Evolutionary conservation across 1,284 basidiomycete genomes (phyloP), one percentile per base, ranked within the genome.

Genomic region (Cryptococcus sp.): DNA sequence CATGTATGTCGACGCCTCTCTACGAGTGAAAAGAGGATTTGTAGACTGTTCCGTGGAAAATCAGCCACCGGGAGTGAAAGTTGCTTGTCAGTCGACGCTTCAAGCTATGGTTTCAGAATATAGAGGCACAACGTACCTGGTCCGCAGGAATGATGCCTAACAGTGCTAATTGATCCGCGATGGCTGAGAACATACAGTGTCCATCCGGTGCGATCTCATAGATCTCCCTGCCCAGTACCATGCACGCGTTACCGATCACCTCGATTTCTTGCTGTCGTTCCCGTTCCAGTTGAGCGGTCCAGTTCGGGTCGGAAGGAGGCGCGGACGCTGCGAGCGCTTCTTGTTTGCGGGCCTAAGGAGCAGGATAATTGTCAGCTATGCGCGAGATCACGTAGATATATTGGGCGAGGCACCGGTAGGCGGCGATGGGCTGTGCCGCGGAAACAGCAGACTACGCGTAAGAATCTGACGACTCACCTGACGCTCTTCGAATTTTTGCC

Each of bases 151-250:
- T 57, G 22, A 78, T n/a, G 19, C 73, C 73, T 22, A 80, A 57
- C 7, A 68, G 40, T 7, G 73, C 77, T 6, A 83, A 72, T 66
- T 84, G 94, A 75, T 98, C 93, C 19, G 91, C 93, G 13, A 98
- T 82, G 5, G 94, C 91, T 46, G 92, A 89, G 80, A 90, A 98
- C 42, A 97, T 86, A 80, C 93, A 98, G 71, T 98, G 94, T 0
- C 94, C 94, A 71, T 98, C 94, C 10, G 94, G 91, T 62, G 87
- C 88, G 69, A 97, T 90, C 90, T 94, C 88, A 65, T 86, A 80
- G 50, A 93, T 82, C 59, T 86, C 82, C 16, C 92, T 77, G 19
- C 83, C 83, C 25, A 91, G 81, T 46, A 86, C 82, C 39, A 86
- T 82, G 71, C 90, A 93, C 8, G 87, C 83, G 59, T 80, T 80